A percentile compares a stretch with the other conserved stretches of the same genome.
phyloP scores from a whole-genome alignment of 2,329 filamentous ascomycete species.

The Biscogniauxia marginata region DNA sequence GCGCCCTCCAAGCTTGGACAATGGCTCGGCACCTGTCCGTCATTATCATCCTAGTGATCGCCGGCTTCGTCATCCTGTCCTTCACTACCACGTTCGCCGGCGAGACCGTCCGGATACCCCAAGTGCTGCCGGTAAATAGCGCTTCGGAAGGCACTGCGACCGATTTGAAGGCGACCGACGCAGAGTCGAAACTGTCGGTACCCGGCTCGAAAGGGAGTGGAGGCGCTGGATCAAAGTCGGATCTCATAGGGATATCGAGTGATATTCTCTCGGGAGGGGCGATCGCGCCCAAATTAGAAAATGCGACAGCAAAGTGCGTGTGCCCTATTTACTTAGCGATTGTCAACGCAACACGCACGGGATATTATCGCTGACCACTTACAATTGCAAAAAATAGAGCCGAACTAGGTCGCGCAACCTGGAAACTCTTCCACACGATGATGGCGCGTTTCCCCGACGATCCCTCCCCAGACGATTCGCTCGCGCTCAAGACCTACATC shows the following conservation, averaged over 20 bases:
- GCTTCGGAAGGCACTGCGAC: conserved; percentile 24
- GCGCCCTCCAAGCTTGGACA: conserved; percentile 4
- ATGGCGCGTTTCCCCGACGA: conserved; percentile 67
- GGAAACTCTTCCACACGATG: conserved; percentile 71
- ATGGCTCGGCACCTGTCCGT: conserved; percentile 58
- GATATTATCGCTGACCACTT: background rate
- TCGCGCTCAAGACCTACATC: conserved; percentile 63
- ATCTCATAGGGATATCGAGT: conserved; percentile 43
- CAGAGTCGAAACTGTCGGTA: background rate
- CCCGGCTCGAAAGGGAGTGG: conserved; percentile 1
- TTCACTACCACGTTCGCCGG: conserved; percentile 55
- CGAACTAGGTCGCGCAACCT: conserved; percentile 66
- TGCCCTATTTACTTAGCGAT: too few species aligned
- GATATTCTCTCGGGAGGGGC: conserved; percentile 63
- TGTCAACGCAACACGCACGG: too few species aligned
- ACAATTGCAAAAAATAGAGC: conserved; percentile 40
- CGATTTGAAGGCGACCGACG: background rate
- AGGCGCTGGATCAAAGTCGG: conserved; percentile 30
- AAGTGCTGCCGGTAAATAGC: conserved; percentile 20
- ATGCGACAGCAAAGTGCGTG: conserved; percentile 73
- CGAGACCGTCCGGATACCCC: conserved; percentile 19
- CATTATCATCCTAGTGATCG: conserved; percentile 53
- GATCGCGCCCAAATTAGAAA: conserved; percentile 79
- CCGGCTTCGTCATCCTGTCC: conserved; percentile 56
- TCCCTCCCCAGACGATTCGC: conserved; percentile 60